Evolutionary conservation across 352 stramenopile genomes (phyloP), one percentile per base, ranked within the genome.

Genomic region (Chrysophaeum taylorii): DNA sequence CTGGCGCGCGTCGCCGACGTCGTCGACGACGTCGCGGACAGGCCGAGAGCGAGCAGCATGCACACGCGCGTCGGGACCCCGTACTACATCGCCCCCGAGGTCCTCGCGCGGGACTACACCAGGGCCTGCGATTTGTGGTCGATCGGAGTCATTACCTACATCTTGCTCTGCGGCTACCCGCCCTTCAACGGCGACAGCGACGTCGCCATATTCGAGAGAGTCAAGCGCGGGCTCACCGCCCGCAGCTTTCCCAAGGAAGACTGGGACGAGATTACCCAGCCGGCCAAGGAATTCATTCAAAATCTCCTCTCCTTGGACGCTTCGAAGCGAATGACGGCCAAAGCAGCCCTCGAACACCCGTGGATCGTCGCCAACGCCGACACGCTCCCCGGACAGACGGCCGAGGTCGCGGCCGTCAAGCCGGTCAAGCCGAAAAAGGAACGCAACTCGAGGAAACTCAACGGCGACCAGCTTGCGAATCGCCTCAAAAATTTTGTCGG

Each of bases 101-200:
- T 93, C 18, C 73, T 93, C 31, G 77, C 81, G 64, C 48, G 79
- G 31, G 74, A 87, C 57, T 97, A 97, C 73, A 92, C 94, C 80
- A 96, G 96, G 78, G 94, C 84, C 67, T 97, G 92, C 72, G 92
- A 97, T 73, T 84, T 97, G 69, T 97, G 92, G 92, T 93, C 83
- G 48, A 96, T 97, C 70, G 84, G 84, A 38, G 81, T 88, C 9
- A 85, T 87, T 39, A 81, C 81, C 0, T 89, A 88, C 68, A 88
- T 88, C 73, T 63, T 88, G 23, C 64, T 88, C 0, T 89, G 82
- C 69, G 84, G 84, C 31, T 88, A 88, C 68, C 82, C 82, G 48
- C 84, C 63, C 27, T 75, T 71, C 39, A 53, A 38, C 36, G 74
- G 74, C 29, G 45, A 78, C 81, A 81, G 76, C 78, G 38, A 84